These are phyloP conservation scores for Neonectria ditissima DNA, from an alignment of 2,329 filamentous ascomycete genomes.

Conservation along the genomic window DNA sequence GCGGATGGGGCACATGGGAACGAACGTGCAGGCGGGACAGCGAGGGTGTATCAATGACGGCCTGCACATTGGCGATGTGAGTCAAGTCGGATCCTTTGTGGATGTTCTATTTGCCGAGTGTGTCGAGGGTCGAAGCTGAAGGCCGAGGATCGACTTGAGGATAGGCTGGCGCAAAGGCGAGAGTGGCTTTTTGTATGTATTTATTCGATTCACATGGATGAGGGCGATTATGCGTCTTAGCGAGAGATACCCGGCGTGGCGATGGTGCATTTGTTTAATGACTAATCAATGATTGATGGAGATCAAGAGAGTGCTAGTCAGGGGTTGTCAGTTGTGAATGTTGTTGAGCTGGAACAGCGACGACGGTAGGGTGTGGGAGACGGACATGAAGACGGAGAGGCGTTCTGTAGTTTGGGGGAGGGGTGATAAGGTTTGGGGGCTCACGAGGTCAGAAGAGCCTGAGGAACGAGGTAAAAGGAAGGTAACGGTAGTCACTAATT, in stretches of 20 bases:
- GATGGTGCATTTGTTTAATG: constrained; percentile 3
- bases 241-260: constrained; percentile 1
- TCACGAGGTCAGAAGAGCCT: not conserved
- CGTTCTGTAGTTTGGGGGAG: not conserved
- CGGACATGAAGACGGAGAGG: not conserved
- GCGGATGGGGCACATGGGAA: constrained; percentile 40
- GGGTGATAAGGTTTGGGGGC: not conserved
- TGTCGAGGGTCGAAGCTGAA: constrained; percentile 34
- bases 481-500: not conserved
- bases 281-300: not conserved
- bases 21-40: constrained; percentile 37
- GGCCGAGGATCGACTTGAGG: not conserved
- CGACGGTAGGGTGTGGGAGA: not conserved
- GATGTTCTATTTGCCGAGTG: constrained; percentile 43
- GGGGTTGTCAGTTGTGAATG: not conserved
- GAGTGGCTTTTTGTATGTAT: not conserved
- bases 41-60: constrained; percentile 30
- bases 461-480: not conserved
- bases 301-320: not conserved
- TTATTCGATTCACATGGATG: not conserved
- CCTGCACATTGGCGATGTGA: constrained; percentile 30
- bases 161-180: not conserved
- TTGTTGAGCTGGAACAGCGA: not conserved
- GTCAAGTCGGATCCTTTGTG: constrained; percentile 38
- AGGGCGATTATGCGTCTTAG: not conserved